Evolutionary conservation across 208 protist species (phyloP), one percentile per base, ranked within the genome.

Genomic region (Blastocrithidia nonstop): DNA sequence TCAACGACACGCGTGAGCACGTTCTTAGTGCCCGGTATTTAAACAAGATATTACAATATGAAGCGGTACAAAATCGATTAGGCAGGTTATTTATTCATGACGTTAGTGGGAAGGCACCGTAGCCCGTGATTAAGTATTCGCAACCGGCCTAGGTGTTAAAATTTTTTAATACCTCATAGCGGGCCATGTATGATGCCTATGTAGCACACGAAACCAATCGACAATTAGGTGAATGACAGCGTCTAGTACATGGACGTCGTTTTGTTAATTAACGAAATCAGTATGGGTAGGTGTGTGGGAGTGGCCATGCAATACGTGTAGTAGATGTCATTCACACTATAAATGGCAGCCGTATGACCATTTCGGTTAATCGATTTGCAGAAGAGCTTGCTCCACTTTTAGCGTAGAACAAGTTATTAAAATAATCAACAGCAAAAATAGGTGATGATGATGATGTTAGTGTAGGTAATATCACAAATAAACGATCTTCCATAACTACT

Each of bases 1-100:
- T 66, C 4, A 35, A 61, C 6, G 83, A 92, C 53, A 75, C 65
- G 31, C 77, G 83, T 22, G 83, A 92, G 56, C 71, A 92, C 61
- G 47, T 92, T 1, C 46, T 92, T 39, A 88, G 78, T 58, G 57
- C 55, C 35, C 71, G 83, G 29, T 92, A 92, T 53, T 42, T 92
- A 43, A 92, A 79, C 51, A 57, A 63, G 3, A 40, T 92, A 28
- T 56, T 85, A 13, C 59, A 84, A 19, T 45, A 78, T 24, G 77
- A 86, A 27, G 68, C 57, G 8, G 88, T 67, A 49, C 64, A 73
- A 33, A 49, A 84, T 32, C 77, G 78, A 26, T 42, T 84, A 45
- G 61, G 51, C 17, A 77, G 78, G 17, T 66, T 71, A 24, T 82
- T 75, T 45, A 57, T 68, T 27, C 54, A 53, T 4, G 70, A 73